Evolutionary conservation across 2,329 filamentous ascomycete genomes (phyloP).

Genomic region (Botryotinia narcissicola): DNA sequence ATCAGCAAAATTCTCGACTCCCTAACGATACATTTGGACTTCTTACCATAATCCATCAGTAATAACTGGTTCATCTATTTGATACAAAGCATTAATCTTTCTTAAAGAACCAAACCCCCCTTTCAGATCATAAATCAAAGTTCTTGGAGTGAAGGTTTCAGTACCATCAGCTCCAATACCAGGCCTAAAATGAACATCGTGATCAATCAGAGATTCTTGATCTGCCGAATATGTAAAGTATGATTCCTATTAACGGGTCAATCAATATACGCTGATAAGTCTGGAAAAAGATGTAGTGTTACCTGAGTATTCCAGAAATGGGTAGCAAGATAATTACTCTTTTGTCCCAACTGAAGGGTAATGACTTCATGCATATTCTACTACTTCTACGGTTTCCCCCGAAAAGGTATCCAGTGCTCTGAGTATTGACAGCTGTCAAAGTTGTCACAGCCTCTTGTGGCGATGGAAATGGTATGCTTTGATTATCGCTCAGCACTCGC

Average conservation of each 20-base stretch:
- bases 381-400: neutral
- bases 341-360: conserved; percentile 88
- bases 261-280: neutral
- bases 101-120: conserved; percentile 85
- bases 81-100: conserved; percentile 84
- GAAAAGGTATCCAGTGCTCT: neutral
- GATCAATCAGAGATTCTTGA: conserved; percentile 67
- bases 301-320: conserved; percentile 98
- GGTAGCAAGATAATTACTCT: conserved; percentile 88
- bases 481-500: conserved; percentile 12
- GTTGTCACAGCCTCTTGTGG: neutral
- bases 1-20: neutral
- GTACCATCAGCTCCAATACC: conserved; percentile 78
- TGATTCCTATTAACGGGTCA: conserved; percentile 66
- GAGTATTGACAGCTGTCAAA: conserved; percentile 1
- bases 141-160: conserved; percentile 89
- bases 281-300: conserved; percentile 22
- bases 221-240: conserved; percentile 85
- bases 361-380: conserved; percentile 84
- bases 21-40: no score
- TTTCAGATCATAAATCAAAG: conserved; percentile 92
- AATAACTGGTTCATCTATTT: conserved; percentile 39
- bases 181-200: conserved; percentile 84
- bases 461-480: conserved; percentile 1
- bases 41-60: conserved; percentile 43